Base-by-base conservation (phyloP, 2,329 filamentous ascomycete genomes). In the Catunica adiposa region DNA sequence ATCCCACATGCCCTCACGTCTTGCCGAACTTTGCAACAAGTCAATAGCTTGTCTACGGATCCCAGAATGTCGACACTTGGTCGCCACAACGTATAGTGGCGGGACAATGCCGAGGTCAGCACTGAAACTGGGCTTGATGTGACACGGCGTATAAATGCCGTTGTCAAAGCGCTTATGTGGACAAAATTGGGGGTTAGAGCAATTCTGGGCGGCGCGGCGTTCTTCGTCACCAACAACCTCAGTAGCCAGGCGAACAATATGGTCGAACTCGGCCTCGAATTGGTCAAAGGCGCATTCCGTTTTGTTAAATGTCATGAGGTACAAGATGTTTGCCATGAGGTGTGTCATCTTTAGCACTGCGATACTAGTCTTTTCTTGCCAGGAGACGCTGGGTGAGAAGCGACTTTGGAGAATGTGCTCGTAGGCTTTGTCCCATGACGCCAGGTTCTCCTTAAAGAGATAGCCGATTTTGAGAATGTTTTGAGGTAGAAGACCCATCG, bases 1-100 rank as follows among this genome's bases (percentile, higher is more conserved):
- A 62, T 86, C 81, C 82, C 82, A 85, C 73, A 84, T 80, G 22
- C 78, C 81, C 66, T 85, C 82, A 51, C 80, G 71, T 48, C 80
- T 72, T 6, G 79, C 75, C 62, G 76, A 80, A 61, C 73, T 77
- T 53, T 72, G 71, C 56, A 85, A 66, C 38, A 85, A 65, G 63
- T 77, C 71, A 44, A 84, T 79, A 6, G 82, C 81, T 59, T 77
- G 75, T 17, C 78, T 71, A 20, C 82, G 74, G 34, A 77, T 70
- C 1, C 68, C 61, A 0, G 74, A 72, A 58, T 83, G 75, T 9
- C 80, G 74, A 62, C 80, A 84, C 62, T 82, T 83, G 5, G 78
- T 82, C 5, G 78, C 80, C n/a, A 80, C 76, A 3, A 83, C 73
- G 60, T 79, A 84, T 1, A 85, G 70, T 0, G 80, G 78, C 2